Conservation (phyloP, 208 protist genomes). For the Angomonas deanei region DNA sequence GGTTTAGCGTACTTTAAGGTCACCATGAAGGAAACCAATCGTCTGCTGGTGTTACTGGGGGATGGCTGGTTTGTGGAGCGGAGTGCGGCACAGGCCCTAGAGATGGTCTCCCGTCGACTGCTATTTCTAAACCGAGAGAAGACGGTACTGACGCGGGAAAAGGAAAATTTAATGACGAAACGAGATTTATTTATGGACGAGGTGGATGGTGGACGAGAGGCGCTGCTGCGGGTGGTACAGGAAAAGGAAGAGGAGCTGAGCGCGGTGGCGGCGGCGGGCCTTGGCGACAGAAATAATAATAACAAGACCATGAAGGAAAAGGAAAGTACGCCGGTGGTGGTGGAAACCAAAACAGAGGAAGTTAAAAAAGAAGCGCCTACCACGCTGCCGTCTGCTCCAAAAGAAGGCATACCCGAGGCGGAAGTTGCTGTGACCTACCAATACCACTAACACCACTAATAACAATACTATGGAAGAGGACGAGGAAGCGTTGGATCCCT, state of each 20-base stretch:
- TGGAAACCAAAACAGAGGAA: neutral
- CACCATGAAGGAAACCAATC: slow-evolving; percentile 74
- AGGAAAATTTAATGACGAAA: slow-evolving; percentile 26
- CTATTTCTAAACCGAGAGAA: slow-evolving; percentile 71
- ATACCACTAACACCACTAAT: neutral
- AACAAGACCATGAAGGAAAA: neutral
- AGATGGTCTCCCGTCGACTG: slow-evolving; percentile 57
- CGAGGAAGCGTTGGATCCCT: slow-evolving; percentile 12
- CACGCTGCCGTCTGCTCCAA: too few species aligned
- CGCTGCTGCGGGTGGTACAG: slow-evolving; percentile 32
- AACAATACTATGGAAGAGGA: slow-evolving; percentile 7
- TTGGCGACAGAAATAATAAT: neutral
- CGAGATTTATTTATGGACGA: slow-evolving; percentile 64
- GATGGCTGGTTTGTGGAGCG: slow-evolving; percentile 87
- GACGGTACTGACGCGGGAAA: slow-evolving; percentile 56
- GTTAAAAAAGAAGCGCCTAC: neutral
- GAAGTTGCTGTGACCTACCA: too few species aligned
- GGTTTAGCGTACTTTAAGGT: slow-evolving; percentile 80
- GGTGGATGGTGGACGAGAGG: slow-evolving; percentile 48
- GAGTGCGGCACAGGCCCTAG: slow-evolving; percentile 66
- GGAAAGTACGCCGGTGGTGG: neutral
- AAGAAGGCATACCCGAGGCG: too few species aligned
- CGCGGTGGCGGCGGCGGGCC: slow-evolving; percentile 6
- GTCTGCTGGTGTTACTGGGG: slow-evolving; percentile 80
- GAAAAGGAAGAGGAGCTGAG: slow-evolving; percentile 15